These are phyloP conservation scores for Neurospora tetrasperma DNA, from an alignment of 495 filamentous ascomycete genomes.

Conservation along the genomic window DNA sequence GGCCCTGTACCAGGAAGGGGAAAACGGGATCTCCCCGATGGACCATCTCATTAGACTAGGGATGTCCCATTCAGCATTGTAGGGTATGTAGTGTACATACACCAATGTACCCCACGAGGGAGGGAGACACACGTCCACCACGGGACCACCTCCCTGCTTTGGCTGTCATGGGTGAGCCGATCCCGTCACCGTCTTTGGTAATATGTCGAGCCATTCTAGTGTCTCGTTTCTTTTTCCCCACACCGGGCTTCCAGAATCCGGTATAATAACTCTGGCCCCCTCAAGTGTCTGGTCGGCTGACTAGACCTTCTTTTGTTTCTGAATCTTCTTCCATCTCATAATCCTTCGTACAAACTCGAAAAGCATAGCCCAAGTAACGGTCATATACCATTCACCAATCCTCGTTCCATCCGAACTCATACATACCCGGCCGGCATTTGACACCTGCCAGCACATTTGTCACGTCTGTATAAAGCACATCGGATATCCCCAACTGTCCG, in stretches of 20 bases:
- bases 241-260: not conserved
- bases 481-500: constrained; percentile 25
- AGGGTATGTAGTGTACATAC: too few relatives aligned
- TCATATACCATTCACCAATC: not conserved
- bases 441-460: not conserved
- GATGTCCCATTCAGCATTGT: not conserved
- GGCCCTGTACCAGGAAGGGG: not conserved
- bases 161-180: not conserved
- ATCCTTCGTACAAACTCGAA: not conserved
- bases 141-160: not conserved
- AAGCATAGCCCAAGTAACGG: not conserved
- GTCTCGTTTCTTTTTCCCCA: not conserved
- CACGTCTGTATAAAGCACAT: not conserved
- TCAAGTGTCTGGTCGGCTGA: not conserved
- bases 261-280: not conserved
- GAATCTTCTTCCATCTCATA: not conserved
- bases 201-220: not conserved
- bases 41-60: not conserved
- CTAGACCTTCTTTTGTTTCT: not conserved
- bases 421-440: not conserved
- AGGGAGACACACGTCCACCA: not conserved
- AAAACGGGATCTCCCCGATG: not conserved
- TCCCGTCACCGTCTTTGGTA: not conserved
- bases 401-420: not conserved
- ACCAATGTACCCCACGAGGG: not conserved